Evolutionary conservation across 768 basidiomycete genomes (phyloP).

Genomic region (Rossbeevera mucosa): DNA sequence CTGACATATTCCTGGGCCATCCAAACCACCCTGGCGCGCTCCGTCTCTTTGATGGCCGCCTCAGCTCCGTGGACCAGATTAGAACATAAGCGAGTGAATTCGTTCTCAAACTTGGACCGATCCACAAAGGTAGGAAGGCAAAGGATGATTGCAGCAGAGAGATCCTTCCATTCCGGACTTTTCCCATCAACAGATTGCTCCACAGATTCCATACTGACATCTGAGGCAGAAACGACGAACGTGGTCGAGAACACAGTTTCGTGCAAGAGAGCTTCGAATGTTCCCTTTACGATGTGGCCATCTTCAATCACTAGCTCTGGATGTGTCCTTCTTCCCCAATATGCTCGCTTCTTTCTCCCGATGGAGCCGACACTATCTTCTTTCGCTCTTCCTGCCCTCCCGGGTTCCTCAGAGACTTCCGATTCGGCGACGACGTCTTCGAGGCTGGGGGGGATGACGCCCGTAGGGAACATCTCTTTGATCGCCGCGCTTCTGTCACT

Average conservation of each 20-base stretch:
- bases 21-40: constrained; percentile 53
- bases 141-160: constrained; percentile 58
- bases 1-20: constrained; percentile 61
- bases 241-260: constrained; percentile 78
- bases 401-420: constrained; percentile 27
- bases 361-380: constrained; percentile 26
- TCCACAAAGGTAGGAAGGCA: constrained; percentile 56
- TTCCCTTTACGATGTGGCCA: constrained; percentile 54
- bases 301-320: constrained; percentile 53
- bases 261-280: constrained; percentile 74
- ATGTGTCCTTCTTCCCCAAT: constrained; percentile 75
- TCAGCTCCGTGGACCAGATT: constrained; percentile 58
- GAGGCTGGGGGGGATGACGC: constrained; percentile 49
- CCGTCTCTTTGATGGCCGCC: constrained; percentile 34
- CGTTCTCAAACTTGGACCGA: constrained; percentile 57
- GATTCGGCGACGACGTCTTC: constrained; percentile 38
- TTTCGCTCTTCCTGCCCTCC: constrained; percentile 31
- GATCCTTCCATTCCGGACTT: constrained; percentile 52
- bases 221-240: constrained; percentile 34
- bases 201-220: constrained; percentile 14
- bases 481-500: constrained; percentile 59
- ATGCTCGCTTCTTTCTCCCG: constrained; percentile 59
- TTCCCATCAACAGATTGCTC: constrained; percentile 18
- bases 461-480: constrained; percentile 71
- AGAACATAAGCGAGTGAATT: constrained; percentile 61